Conservation (phyloP, 2,329 filamentous ascomycete genomes). For the Daldinia sp. region DNA sequence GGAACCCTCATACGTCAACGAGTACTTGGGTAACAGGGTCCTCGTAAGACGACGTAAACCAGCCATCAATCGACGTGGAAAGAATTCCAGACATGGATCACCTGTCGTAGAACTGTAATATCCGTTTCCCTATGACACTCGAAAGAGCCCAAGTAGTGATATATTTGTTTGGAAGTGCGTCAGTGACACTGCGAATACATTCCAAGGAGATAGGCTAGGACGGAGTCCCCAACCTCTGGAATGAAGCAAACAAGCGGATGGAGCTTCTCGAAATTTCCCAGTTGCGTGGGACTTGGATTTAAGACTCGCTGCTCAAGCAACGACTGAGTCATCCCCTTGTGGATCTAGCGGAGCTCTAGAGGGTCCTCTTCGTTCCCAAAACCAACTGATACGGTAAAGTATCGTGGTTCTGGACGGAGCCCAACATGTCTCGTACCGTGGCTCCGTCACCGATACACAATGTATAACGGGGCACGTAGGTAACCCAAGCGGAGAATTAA, state of each 20-base stretch:
- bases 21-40: conserved; percentile 17
- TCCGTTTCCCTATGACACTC: conserved; percentile 28
- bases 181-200: conserved; percentile 40
- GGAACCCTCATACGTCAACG: conserved; percentile 16
- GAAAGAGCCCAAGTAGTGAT: conserved; percentile 17
- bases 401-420: conserved; percentile 17
- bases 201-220: conserved; percentile 27
- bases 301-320: conserved; percentile 34
- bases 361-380: conserved; percentile 20
- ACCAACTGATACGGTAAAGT: conserved; percentile 14
- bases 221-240: conserved; percentile 30
- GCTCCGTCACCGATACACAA: conserved; percentile 27
- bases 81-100: conserved; percentile 30
- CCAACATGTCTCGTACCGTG: conserved; percentile 12
- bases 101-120: conserved; percentile 40
- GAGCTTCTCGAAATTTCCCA: conserved; percentile 38
- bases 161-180: conserved; percentile 40
- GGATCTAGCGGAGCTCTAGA: conserved; percentile 41
- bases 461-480: conserved; percentile 28
- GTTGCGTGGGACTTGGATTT: conserved; percentile 29
- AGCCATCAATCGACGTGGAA: conserved; percentile 21
- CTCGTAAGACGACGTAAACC: conserved; percentile 7
- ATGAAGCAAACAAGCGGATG: conserved; percentile 27
- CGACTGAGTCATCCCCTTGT: conserved; percentile 45
- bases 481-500: conserved; percentile 43